Evolutionary conservation across 2,329 filamentous ascomycete species (phyloP), one percentile per base, ranked within the genome.

Genomic region (Colletotrichum lindemuthianum): DNA sequence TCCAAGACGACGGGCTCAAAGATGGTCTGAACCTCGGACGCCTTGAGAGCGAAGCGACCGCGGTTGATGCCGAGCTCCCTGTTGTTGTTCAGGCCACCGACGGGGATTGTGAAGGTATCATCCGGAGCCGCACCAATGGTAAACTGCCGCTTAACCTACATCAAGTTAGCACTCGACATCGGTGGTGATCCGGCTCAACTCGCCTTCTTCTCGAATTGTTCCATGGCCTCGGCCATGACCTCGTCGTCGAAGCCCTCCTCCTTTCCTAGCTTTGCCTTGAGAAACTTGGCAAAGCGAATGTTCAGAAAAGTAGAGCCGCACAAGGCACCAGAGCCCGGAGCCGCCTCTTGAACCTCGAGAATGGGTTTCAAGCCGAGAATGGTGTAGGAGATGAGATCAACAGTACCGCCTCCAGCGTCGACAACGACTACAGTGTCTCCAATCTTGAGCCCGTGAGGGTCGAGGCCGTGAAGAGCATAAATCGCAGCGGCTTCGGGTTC

Each of bases 401-500:
- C 83, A 1, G 83, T 85, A 32, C 83, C 84, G 39, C 84, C 84
- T 10, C 84, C 84, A 16, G 83, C 84, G 67, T 86, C 84, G 43
- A 83, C 83, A 3, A 86, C 78, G 12, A 86, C 80, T 54, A 86
- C 83, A 15, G 78, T 81, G 43, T 83, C 81, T 32, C 79, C 80
- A 11, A 79, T 69, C 65, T 80, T 74, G 44, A 84, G 70, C 1
- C 76, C 77, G 24, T 78, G 75, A 2, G 76, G 76, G 24, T 78
- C 77, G 5, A 83, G 72, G 8, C 77, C 77, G 56, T 81, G 77
- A 6, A 86, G 73, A 0, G 82, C 79, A 67, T 83, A 83, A 24
- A 84, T 73, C 3, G 83, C 83, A 8, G 84, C 84, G 8, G 83
- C 83, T 73, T 86, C 83, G 13, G 84, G 83, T 63, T 86, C 84